Evolutionary conservation across 2,329 filamentous ascomycete species (phyloP).

Genomic region (Diaporthe ampelina): DNA sequence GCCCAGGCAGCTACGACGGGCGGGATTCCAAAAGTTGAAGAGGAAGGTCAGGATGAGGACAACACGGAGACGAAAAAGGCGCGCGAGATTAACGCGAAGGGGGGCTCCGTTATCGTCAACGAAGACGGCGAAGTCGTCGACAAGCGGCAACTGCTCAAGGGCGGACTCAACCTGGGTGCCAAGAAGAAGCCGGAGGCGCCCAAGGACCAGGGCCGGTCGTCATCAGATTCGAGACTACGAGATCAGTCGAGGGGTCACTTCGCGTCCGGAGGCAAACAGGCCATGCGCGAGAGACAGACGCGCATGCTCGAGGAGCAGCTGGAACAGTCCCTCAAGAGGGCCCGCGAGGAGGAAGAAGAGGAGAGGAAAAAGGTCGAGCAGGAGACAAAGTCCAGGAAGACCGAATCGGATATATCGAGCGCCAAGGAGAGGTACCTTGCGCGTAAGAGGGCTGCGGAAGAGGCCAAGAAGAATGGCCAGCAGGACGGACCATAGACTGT

Average conservation of each 20-base stretch:
- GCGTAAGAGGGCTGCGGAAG: slow-evolving; percentile 80
- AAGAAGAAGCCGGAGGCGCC: slow-evolving; percentile 68
- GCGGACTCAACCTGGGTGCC: slow-evolving; percentile 80
- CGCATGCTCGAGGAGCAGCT: slow-evolving; percentile 85
- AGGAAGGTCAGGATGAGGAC: slow-evolving; percentile 56
- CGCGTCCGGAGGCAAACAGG: slow-evolving; percentile 70
- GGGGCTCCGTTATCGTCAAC: slow-evolving; percentile 76
- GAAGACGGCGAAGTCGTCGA: slow-evolving; percentile 88
- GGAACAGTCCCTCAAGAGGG: slow-evolving; percentile 79
- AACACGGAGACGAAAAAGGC: slow-evolving; percentile 76
- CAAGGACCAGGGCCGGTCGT: slow-evolving; percentile 49
- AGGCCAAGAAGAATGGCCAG: slow-evolving; percentile 69
- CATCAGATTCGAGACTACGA: slow-evolving; percentile 46
- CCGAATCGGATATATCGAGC: slow-evolving; percentile 79
- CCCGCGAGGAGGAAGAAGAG: slow-evolving; percentile 78
- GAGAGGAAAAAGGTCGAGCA: slow-evolving; percentile 73
- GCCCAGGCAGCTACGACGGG: slow-evolving; percentile 65
- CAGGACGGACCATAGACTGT: slow-evolving; percentile 43
- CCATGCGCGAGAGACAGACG: slow-evolving; percentile 81
- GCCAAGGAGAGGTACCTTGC: slow-evolving; percentile 86
- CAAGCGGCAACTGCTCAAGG: slow-evolving; percentile 82
- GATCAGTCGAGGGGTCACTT: slow-evolving; percentile 54
- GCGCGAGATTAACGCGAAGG: slow-evolving; percentile 74
- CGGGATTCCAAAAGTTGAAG: slow-evolving; percentile 46
- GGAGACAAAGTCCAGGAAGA: slow-evolving; percentile 82